Conservation (phyloP, 306 rosid species). For the Citrullus amarus region DNA sequence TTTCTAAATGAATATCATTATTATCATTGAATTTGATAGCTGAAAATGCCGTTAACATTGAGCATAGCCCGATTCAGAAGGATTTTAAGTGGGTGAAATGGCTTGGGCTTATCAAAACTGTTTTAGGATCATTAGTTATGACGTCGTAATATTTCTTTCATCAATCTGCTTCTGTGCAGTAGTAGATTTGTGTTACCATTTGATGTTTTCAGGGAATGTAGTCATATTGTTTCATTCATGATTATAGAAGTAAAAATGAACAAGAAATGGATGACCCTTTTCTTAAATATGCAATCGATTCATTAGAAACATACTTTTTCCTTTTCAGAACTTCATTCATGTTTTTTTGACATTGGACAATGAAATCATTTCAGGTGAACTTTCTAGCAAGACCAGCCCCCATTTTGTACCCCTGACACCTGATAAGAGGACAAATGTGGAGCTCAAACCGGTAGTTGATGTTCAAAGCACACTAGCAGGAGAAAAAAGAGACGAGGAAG, state of each 20-base stretch:
- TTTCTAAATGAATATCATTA: background rate
- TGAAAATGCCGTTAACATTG: background rate
- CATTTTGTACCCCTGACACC: conserved; percentile 39
- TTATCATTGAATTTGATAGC: background rate
- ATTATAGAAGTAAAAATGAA: background rate
- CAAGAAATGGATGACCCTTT: background rate
- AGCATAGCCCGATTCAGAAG: background rate
- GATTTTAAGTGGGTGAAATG: background rate
- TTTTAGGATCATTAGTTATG: background rate
- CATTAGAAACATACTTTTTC: background rate
- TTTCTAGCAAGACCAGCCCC: conserved; percentile 15
- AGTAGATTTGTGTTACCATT: background rate
- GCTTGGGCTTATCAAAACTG: background rate
- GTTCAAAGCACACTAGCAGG: conserved; percentile 10
- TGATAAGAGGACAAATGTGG: conserved; percentile 23
- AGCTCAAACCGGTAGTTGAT: conserved; percentile 14
- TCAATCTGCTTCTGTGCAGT: background rate
- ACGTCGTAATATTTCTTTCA: background rate
- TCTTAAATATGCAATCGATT: background rate
- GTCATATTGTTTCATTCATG: background rate
- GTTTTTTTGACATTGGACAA: background rate
- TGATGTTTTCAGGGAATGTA: background rate
- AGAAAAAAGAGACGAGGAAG: conserved; percentile 15
- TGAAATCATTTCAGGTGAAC: conserved; percentile 5
- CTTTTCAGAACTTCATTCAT: background rate